Conservation (phyloP, 345 rosid genomes). For the Euphorbia tirucalli region DNA sequence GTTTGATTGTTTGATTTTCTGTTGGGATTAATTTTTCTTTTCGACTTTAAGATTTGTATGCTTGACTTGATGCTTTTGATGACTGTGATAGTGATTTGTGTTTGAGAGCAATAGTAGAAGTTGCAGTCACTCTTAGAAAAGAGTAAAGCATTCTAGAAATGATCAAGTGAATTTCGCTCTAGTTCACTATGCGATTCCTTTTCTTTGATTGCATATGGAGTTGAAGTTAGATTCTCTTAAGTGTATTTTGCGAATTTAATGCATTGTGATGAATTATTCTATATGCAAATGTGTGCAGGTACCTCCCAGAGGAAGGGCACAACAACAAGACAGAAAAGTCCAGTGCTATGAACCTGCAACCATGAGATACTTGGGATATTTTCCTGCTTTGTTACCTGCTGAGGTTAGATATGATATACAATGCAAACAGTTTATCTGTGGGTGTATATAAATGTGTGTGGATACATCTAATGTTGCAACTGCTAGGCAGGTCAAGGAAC, state of each 20-base stretch:
- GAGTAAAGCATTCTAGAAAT: not conserved
- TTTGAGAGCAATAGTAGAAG: too few species aligned
- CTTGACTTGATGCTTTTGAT: not conserved
- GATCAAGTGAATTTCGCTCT: not conserved
- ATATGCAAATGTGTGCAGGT: slow-evolving; percentile 40
- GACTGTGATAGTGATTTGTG: too few species aligned
- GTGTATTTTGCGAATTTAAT: not conserved
- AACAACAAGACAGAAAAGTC: slow-evolving; percentile 77
- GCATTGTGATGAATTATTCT: not conserved
- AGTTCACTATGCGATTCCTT: not conserved
- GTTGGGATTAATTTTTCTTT: not conserved
- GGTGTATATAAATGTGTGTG: not conserved
- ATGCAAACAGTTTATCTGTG: too few species aligned
- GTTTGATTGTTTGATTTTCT: slow-evolving; percentile 10
- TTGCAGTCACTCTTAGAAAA: too few species aligned
- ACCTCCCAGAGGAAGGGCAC: slow-evolving; percentile 89
- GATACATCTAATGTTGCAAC: not conserved
- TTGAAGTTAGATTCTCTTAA: not conserved
- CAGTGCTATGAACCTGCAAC: slow-evolving; percentile 99
- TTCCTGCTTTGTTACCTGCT: slow-evolving; percentile 58
- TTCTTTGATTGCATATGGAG: not conserved
- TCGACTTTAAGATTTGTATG: not conserved
- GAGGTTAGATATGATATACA: slow-evolving; percentile 55
- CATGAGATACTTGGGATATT: slow-evolving; percentile 88
- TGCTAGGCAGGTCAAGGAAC: slow-evolving; percentile 62